Conservation (phyloP, 257 asterid species). For the Salvia hispanica region DNA sequence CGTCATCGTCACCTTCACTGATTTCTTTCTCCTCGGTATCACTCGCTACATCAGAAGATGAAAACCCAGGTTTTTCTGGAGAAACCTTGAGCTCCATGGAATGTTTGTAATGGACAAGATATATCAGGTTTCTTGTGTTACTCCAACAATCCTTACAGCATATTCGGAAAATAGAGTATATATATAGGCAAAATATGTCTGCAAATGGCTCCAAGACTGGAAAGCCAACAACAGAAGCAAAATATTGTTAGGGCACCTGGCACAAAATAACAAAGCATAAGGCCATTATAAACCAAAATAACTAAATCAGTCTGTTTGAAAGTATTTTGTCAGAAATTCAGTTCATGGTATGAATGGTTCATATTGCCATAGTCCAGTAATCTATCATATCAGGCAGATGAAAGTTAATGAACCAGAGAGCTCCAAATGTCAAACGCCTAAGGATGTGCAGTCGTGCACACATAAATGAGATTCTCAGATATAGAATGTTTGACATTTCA, state of each 20-base stretch:
- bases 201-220: slow-evolving; percentile 28
- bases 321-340: not conserved
- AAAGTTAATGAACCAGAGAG: slow-evolving; percentile 17
- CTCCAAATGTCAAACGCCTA: not conserved
- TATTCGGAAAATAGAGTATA: slow-evolving; percentile 18
- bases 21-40: slow-evolving; percentile 86
- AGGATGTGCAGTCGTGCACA: not conserved
- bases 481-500: slow-evolving; percentile 1
- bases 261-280: slow-evolving; percentile 6
- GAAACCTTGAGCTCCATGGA: slow-evolving; percentile 76
- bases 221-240: slow-evolving; percentile 24
- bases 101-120: slow-evolving; percentile 27
- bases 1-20: slow-evolving; percentile 97
- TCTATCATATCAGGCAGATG: not conserved
- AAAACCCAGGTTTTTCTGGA: slow-evolving; percentile 63
- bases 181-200: slow-evolving; percentile 25
- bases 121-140: slow-evolving; percentile 11
- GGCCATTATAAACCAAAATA: slow-evolving; percentile 6
- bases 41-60: slow-evolving; percentile 64
- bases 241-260: slow-evolving; percentile 16
- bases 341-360: not conserved
- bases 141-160: slow-evolving; percentile 20
- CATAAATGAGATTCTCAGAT: not conserved
- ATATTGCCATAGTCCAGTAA: slow-evolving; percentile 15
- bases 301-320: slow-evolving; percentile 9